Percentiles rank a stretch among this genome's conserved stretches.
These are phyloP conservation scores for Elaeis oleifera DNA, from an alignment of 202 grass and related monocot genomes.

Conservation along the genomic window DNA sequence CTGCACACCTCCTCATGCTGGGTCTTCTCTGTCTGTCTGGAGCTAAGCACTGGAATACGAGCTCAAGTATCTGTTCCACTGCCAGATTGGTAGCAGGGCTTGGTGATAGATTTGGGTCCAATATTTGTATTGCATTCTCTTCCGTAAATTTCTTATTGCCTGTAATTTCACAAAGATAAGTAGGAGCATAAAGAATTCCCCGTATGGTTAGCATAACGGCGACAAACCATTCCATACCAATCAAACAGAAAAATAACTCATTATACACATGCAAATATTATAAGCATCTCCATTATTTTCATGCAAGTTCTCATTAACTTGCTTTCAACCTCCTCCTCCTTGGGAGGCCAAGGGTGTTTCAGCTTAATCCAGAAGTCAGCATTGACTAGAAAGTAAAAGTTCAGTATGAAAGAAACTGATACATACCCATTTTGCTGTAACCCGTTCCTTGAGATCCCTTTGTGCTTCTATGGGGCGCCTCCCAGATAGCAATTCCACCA, in stretches of 20 bases:
- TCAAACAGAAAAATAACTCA: no score
- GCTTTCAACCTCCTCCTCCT: no score
- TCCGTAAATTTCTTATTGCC: slow-evolving; percentile 47
- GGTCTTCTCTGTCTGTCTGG: slow-evolving; percentile 40
- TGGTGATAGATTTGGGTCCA: slow-evolving; percentile 43
- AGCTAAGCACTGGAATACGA: slow-evolving; percentile 47
- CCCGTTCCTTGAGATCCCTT: slow-evolving; percentile 45
- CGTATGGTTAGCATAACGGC: no score
- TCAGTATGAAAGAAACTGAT: not conserved
- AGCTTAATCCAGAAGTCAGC: not conserved
- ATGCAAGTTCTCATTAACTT: no score
- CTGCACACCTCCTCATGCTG: slow-evolving; percentile 50
- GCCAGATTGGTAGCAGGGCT: slow-evolving; percentile 16
- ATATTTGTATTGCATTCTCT: slow-evolving; percentile 33
- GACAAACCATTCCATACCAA: no score
- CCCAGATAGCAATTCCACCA: slow-evolving; percentile 62
- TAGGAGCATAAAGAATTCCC: not conserved
- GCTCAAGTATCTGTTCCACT: slow-evolving; percentile 41
- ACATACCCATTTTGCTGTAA: slow-evolving; percentile 62
- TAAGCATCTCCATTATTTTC: no score
- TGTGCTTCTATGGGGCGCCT: slow-evolving; percentile 68
- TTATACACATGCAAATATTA: no score
- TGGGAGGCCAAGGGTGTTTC: no score
- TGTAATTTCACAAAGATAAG: slow-evolving; percentile 11
- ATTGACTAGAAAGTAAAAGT: not conserved